A percentile compares a stretch with the other conserved stretches of the same genome.
phyloP scores from a whole-genome alignment of 768 basidiomycete species.

The Sarcodon sp. region DNA sequence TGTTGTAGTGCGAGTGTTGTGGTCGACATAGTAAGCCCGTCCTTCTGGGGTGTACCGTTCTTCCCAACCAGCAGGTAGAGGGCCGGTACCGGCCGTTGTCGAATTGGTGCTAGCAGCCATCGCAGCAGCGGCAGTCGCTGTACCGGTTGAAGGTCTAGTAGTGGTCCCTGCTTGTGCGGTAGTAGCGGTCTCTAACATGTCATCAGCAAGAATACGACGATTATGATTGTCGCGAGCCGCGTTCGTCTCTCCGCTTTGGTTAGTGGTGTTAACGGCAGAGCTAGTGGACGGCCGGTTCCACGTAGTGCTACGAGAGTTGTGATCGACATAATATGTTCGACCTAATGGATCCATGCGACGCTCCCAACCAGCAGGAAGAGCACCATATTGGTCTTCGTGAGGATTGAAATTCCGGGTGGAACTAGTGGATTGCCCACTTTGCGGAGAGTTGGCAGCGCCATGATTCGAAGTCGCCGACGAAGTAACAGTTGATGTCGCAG shows the following conservation, averaged over 20 bases:
- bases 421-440: conserved; percentile 14
- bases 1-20: conserved; percentile 98
- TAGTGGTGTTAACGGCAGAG: conserved; percentile 56
- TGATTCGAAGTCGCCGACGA: neutral
- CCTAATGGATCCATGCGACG: conserved; percentile 93
- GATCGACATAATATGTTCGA: conserved; percentile 96
- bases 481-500: neutral
- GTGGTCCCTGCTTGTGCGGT: conserved; percentile 10
- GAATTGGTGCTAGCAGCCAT: conserved; percentile 35
- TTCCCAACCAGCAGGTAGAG: conserved; percentile 95
- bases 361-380: conserved; percentile 90
- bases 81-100: conserved; percentile 72
- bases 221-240: conserved; percentile 81
- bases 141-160: conserved; percentile 14
- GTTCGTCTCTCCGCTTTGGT: conserved; percentile 69
- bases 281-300: conserved; percentile 89
- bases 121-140: conserved; percentile 26
- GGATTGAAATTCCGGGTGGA: conserved; percentile 81
- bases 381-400: conserved; percentile 86
- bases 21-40: conserved; percentile 97
- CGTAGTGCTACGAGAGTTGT: conserved; percentile 94
- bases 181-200: conserved; percentile 66
- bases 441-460: conserved; percentile 6
- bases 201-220: conserved; percentile 73
- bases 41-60: conserved; percentile 98